phyloP scores from a whole-genome alignment of 306 rosid species.

The Benincasa hispida region DNA sequence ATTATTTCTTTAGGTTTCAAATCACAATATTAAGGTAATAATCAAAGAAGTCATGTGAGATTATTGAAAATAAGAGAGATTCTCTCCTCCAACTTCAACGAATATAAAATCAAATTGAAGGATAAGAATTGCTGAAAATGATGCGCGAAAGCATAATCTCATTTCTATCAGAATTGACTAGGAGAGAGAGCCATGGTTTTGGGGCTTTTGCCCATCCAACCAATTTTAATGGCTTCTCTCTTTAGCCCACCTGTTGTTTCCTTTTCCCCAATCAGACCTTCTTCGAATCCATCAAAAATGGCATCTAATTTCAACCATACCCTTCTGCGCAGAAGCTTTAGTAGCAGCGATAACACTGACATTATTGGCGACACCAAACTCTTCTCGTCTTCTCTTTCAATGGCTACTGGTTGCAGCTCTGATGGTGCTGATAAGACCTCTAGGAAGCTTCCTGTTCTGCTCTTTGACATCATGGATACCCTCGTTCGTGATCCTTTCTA shows the following conservation, averaged over 20 bases:
- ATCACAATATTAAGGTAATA: too few species aligned
- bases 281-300: background rate
- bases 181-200: background rate
- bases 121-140: background rate
- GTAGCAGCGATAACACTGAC: background rate
- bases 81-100: too few species aligned
- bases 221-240: constrained; percentile 6
- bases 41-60: too few species aligned
- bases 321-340: background rate
- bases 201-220: background rate
- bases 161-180: background rate
- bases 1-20: too few species aligned
- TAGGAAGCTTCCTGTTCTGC: constrained; percentile 61
- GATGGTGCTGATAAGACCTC: background rate
- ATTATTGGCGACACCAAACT: background rate
- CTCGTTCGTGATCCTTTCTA: constrained; percentile 92
- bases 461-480: constrained; percentile 94
- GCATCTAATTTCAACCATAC: constrained; percentile 1
- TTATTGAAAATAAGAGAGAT: too few species aligned
- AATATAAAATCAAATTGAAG: background rate
- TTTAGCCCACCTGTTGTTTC: background rate
- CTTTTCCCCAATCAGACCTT: background rate
- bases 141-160: background rate
- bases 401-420: background rate
- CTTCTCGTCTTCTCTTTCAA: constrained; percentile 5